Evolutionary conservation across 192 early-diverging fungal species (phyloP).

Genomic region (Lobosporangium transversale): DNA sequence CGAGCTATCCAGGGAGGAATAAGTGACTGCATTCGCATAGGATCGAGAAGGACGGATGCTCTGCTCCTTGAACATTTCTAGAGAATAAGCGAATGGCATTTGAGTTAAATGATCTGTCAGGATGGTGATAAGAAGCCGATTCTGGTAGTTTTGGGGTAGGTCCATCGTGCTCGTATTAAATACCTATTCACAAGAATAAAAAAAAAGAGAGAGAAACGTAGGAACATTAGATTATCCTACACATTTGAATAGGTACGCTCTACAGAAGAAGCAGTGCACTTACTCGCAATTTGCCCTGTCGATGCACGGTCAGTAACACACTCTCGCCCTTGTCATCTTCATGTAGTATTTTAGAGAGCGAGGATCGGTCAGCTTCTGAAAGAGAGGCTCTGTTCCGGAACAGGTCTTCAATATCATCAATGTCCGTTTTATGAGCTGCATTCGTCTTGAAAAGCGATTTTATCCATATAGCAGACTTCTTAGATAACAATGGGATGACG

Average conservation of each 20-base stretch:
- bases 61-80: slow-evolving; percentile 23
- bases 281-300: slow-evolving; percentile 8
- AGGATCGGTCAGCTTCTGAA: neutral
- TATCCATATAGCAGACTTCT: slow-evolving; percentile 30
- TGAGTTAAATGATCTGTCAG: slow-evolving; percentile 17
- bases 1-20: neutral
- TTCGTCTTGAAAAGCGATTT: slow-evolving; percentile 16
- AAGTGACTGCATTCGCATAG: neutral
- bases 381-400: neutral
- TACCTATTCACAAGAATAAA: slow-evolving; percentile 7
- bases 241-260: no score
- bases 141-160: slow-evolving; percentile 9
- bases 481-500: slow-evolving; percentile 31
- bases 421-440: slow-evolving; percentile 10
- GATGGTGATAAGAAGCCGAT: slow-evolving; percentile 29
- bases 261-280: no score
- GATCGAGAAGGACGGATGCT: neutral
- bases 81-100: slow-evolving; percentile 26
- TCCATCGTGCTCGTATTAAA: slow-evolving; percentile 26
- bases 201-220: neutral
- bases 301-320: slow-evolving; percentile 12
- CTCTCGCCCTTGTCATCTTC: slow-evolving; percentile 6
- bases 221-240: no score
- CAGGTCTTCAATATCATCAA: slow-evolving; percentile 40
- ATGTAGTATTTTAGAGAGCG: slow-evolving; percentile 7